Base-by-base conservation (phyloP, 169 alveolate genomes). In the Cryptosporidium meleagridis region DNA sequence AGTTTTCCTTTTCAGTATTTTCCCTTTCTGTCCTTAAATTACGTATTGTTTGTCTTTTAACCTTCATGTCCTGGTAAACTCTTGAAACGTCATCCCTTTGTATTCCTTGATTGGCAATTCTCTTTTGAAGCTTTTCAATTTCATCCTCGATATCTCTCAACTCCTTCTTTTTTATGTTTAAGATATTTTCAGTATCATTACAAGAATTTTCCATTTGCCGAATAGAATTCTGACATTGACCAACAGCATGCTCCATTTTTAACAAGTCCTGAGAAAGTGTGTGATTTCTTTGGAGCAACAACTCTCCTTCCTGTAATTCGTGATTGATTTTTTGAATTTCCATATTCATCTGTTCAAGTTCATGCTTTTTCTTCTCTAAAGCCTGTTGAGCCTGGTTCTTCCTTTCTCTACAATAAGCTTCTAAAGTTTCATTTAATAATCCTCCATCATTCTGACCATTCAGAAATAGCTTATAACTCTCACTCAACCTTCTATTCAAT, bases 61-160 rank as follows among this genome's bases (percentile, higher is more conserved):
- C 89, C 18, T 80, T 80, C 89, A 80, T 80, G 23, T 80, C 89
- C 45, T 80, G 89, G 51, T 80, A 80, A 18, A 80, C 89, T 62
- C 89, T 80, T 18, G 89, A 80, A n/a, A 80, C 89, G 45, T 80
- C 89, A 23, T 80, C 89, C 26, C 89, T 18, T 29, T 80, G 89
- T 29, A 80, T 80, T 26, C 89, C 75, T 39, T 80, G 89, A 33
- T 59, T 80, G 44, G 89, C 75, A 44, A 80, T 80, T 33, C 75
- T 80, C 70, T 80, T 80, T 59, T 80, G 89, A 12, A 80, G 52
- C 29, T 48, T 80, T 44, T 80, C 89, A 3, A 80, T 37, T 62
- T 80, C 89, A 39, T 80, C 89, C 33, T 80, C 89, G n/a, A 80
- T 67, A 65, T 23, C 75, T 35, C 75, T 37, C 8, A 80, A 39